Evolutionary conservation across 768 basidiomycete genomes (phyloP).

Genomic region (Rickenella mellea): DNA sequence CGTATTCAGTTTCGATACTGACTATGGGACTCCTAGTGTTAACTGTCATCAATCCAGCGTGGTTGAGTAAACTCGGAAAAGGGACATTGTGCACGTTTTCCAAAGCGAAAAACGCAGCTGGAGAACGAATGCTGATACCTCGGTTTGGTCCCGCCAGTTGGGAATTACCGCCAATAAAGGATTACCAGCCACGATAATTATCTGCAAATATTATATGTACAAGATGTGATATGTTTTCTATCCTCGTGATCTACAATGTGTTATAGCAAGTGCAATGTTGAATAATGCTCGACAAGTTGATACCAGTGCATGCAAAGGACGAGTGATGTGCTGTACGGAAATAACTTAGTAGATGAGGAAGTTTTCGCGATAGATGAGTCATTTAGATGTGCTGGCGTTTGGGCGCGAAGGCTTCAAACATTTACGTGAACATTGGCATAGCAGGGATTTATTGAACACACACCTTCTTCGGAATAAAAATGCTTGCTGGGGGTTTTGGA

Average conservation of each 20-base stretch:
- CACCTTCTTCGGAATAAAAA: slow-evolving; percentile 66
- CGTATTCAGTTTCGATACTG: not conserved
- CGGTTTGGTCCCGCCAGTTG: slow-evolving; percentile 80
- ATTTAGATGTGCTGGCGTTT: too few species aligned
- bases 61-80: slow-evolving; percentile 76
- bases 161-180: slow-evolving; percentile 73
- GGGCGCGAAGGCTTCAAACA: too few species aligned
- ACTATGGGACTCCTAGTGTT: slow-evolving; percentile 37
- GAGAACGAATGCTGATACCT: slow-evolving; percentile 68
- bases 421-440: too few species aligned
- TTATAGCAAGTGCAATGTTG: too few species aligned
- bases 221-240: not conserved
- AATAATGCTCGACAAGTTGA: too few species aligned
- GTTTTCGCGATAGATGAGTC: too few species aligned
- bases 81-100: slow-evolving; percentile 82
- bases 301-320: too few species aligned
- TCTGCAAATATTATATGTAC: not conserved
- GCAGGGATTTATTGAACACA: too few species aligned
- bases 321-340: too few species aligned
- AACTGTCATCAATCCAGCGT: slow-evolving; percentile 79
- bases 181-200: slow-evolving; percentile 7
- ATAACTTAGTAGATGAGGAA: too few species aligned
- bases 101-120: slow-evolving; percentile 59
- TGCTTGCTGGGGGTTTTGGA: slow-evolving; percentile 29
- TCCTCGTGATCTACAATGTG: not conserved